Conservation (phyloP, 2,329 filamentous ascomycete species). For the Ceratocystis eucalypticola region DNA sequence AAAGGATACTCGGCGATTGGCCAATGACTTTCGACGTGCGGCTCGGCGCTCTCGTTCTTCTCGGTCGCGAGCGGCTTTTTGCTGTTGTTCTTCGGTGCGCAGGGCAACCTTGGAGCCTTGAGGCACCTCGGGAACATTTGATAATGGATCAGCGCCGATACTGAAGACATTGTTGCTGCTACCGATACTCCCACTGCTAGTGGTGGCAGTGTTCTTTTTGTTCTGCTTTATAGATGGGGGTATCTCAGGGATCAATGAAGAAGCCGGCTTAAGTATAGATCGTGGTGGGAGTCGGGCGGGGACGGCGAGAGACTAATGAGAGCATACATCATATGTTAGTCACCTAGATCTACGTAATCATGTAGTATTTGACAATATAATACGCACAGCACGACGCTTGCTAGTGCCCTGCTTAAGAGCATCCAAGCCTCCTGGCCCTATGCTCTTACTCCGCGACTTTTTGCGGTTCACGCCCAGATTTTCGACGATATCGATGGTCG, state of each 20-base stretch:
- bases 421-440: conserved; percentile 83
- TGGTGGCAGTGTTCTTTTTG: not conserved
- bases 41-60: conserved; percentile 68
- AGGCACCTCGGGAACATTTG: conserved; percentile 22
- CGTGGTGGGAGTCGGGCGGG: conserved; percentile 39
- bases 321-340: not conserved
- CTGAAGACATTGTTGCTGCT: conserved; percentile 10
- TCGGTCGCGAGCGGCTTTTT: conserved; percentile 53
- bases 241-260: conserved; percentile 50
- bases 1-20: conserved; percentile 89
- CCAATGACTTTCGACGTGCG: conserved; percentile 80
- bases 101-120: conserved; percentile 42
- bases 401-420: conserved; percentile 60
- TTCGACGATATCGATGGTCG: conserved; percentile 50
- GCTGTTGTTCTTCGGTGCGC: conserved; percentile 56
- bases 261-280: conserved; percentile 71
- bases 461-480: conserved; percentile 39
- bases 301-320: conserved; percentile 41
- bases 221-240: conserved; percentile 30
- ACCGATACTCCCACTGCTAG: not conserved
- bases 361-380: not conserved
- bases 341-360: not conserved
- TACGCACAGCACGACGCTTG: conserved; percentile 63
- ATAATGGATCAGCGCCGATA: conserved; percentile 15
- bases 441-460: conserved; percentile 86